Conservation (phyloP, 1,139 yeast genomes). For the Taphrina sp. region DNA sequence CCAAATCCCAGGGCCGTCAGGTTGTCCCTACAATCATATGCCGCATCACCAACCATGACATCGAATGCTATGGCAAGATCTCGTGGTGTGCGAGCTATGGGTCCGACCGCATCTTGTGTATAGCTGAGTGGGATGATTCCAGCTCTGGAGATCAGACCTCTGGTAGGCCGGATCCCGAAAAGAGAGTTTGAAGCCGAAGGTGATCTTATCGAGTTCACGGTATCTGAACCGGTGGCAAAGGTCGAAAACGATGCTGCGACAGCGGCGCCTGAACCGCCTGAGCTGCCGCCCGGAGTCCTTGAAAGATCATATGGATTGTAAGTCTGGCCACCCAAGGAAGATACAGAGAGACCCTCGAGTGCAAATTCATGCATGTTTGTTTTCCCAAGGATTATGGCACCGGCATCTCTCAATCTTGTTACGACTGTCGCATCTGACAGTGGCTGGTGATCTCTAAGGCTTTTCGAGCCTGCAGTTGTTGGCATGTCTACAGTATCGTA, state of each 20-base stretch:
- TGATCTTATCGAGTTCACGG: constrained; percentile 1
- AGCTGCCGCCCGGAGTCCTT: background rate
- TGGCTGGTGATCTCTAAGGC: background rate
- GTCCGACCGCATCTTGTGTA: background rate
- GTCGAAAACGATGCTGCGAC: background rate
- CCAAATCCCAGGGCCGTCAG: background rate
- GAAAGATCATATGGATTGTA: background rate
- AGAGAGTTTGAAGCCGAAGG: background rate
- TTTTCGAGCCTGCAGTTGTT: background rate
- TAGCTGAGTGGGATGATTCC: background rate
- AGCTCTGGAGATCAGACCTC: background rate
- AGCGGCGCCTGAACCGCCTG: constrained; percentile 3
- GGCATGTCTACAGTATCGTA: background rate
- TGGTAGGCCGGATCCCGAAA: background rate
- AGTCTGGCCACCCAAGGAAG: background rate
- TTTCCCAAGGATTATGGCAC: background rate
- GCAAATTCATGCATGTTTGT: constrained; percentile 2
- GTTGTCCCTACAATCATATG: background rate
- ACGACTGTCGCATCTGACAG: background rate
- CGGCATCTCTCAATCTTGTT: background rate
- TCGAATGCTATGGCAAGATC: constrained; percentile 1
- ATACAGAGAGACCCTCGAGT: background rate
- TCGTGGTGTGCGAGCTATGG: background rate
- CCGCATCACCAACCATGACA: background rate
- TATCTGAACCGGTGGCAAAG: background rate